Evolutionary conservation across 2,329 filamentous ascomycete species (phyloP).

Genomic region (Fusarium sp.): DNA sequence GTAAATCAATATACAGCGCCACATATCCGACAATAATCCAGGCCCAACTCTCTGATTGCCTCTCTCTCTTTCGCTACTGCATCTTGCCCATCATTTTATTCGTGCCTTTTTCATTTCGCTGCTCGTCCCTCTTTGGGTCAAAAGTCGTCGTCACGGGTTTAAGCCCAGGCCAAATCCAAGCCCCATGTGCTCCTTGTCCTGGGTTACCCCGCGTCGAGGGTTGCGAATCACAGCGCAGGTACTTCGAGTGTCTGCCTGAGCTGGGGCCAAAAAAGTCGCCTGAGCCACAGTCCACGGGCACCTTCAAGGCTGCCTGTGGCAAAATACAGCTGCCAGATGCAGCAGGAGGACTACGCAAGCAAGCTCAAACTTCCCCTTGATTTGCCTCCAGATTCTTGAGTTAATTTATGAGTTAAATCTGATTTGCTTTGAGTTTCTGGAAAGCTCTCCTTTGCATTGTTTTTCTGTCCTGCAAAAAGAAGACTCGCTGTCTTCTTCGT

Average conservation of each 20-base stretch:
- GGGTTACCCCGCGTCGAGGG: slow-evolving; percentile 45
- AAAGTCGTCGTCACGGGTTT: slow-evolving; percentile 37
- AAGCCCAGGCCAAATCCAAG: slow-evolving; percentile 26
- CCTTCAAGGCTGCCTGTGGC: slow-evolving; percentile 39
- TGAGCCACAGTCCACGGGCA: slow-evolving; percentile 40
- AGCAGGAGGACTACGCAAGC: slow-evolving; percentile 44
- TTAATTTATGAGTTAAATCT: slow-evolving; percentile 12
- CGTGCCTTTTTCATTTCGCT: slow-evolving; percentile 4
- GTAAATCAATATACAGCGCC: slow-evolving; percentile 18
- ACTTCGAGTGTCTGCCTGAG: slow-evolving; percentile 32
- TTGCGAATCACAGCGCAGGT: slow-evolving; percentile 45
- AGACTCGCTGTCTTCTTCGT: slow-evolving; percentile 8
- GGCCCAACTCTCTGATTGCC: neutral
- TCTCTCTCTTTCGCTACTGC: neutral
- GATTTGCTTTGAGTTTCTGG: slow-evolving; percentile 16
- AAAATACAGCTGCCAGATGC: slow-evolving; percentile 27
- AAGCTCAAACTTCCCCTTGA: slow-evolving; percentile 41
- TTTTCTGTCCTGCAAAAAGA: slow-evolving; percentile 1
- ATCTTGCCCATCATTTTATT: neutral
- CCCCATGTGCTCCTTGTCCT: slow-evolving; percentile 14
- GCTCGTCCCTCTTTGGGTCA: neutral
- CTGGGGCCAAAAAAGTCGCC: slow-evolving; percentile 37
- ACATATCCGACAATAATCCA: neutral
- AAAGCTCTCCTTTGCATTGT: slow-evolving; percentile 14
- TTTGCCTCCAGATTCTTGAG: slow-evolving; percentile 32